Evolutionary conservation across 345 rosid genomes (phyloP).

Genomic region (Euphorbia lathyris): DNA sequence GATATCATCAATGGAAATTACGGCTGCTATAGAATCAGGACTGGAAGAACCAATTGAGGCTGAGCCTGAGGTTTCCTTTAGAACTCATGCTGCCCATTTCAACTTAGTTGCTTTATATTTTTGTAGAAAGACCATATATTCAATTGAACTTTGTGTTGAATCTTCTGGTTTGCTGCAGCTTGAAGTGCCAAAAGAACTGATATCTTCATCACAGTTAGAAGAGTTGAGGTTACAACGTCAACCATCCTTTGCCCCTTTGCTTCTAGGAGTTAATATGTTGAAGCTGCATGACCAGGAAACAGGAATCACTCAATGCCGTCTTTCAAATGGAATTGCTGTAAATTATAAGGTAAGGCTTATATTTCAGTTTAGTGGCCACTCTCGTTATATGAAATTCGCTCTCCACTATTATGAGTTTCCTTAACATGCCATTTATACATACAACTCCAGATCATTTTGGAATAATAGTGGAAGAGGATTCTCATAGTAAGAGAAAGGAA

Average conservation of each 20-base stretch:
- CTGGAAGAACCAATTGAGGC: slow-evolving; percentile 83
- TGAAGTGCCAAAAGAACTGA: slow-evolving; percentile 92
- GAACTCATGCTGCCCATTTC: slow-evolving; percentile 18
- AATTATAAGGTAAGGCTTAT: slow-evolving; percentile 65
- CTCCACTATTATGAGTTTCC: neutral
- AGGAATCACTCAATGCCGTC: slow-evolving; percentile 76
- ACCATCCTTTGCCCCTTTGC: slow-evolving; percentile 62
- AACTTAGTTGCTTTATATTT: slow-evolving; percentile 9
- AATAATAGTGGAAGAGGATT: neutral
- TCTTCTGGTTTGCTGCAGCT: slow-evolving; percentile 52
- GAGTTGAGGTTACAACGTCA: slow-evolving; percentile 55
- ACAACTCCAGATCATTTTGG: neutral
- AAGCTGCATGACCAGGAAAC: slow-evolving; percentile 80
- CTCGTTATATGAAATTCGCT: neutral
- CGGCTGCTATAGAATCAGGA: slow-evolving; percentile 71
- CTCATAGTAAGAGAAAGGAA: neutral
- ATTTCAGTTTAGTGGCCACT: slow-evolving; percentile 11
- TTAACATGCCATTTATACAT: slow-evolving; percentile 2
- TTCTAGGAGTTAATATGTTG: slow-evolving; percentile 41
- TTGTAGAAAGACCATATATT: slow-evolving; percentile 4
- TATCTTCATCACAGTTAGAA: slow-evolving; percentile 63
- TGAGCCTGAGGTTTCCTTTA: slow-evolving; percentile 81
- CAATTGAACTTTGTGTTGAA: slow-evolving; percentile 15
- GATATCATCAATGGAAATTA: slow-evolving; percentile 67
- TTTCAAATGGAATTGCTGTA: slow-evolving; percentile 92